Conservation (phyloP, 768 basidiomycete species). For the Tricholoma furcatifolium region DNA sequence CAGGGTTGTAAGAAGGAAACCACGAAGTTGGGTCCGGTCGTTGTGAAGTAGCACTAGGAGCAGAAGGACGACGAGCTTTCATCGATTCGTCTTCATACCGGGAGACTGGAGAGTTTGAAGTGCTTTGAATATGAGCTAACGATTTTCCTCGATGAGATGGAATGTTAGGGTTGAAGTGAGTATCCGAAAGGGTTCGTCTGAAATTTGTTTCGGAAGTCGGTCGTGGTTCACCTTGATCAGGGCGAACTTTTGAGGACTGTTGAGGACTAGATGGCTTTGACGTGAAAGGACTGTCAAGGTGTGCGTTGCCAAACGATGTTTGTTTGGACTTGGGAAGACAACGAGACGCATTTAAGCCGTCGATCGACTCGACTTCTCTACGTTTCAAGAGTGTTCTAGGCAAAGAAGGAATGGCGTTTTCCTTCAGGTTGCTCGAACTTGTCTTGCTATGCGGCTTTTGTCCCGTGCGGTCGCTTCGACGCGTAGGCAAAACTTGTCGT, state of each 20-base stretch:
- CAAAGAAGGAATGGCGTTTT: conserved; percentile 12
- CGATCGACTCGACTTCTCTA: background rate
- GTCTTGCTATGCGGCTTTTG: conserved; percentile 5
- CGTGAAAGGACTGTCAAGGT: conserved; percentile 23
- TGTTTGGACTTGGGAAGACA: conserved; percentile 1
- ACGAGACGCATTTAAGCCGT: background rate
- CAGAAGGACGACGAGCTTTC: conserved; percentile 23
- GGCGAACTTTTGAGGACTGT: background rate
- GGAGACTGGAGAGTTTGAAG: conserved; percentile 16
- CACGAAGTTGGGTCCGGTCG: conserved; percentile 19
- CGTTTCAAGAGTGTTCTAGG: conserved; percentile 4
- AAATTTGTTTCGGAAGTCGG: background rate
- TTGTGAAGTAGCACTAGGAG: conserved; percentile 19
- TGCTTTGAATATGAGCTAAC: conserved; percentile 16
- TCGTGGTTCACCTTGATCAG: background rate
- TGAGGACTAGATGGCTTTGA: conserved; percentile 18
- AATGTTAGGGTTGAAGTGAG: conserved; percentile 21
- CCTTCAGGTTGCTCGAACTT: conserved; percentile 22
- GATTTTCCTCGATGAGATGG: conserved; percentile 7
- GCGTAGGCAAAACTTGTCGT: background rate
- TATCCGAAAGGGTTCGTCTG: conserved; percentile 20
- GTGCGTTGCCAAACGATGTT: background rate
- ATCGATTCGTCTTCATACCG: conserved; percentile 3
- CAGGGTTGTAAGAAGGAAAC: conserved; percentile 12
- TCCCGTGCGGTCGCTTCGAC: background rate